A percentile compares a stretch with the other conserved stretches of the same genome.
These are phyloP conservation scores for Dryadomyces sulphureus DNA, from an alignment of 2,329 filamentous ascomycete species.

Conservation along the genomic window DNA sequence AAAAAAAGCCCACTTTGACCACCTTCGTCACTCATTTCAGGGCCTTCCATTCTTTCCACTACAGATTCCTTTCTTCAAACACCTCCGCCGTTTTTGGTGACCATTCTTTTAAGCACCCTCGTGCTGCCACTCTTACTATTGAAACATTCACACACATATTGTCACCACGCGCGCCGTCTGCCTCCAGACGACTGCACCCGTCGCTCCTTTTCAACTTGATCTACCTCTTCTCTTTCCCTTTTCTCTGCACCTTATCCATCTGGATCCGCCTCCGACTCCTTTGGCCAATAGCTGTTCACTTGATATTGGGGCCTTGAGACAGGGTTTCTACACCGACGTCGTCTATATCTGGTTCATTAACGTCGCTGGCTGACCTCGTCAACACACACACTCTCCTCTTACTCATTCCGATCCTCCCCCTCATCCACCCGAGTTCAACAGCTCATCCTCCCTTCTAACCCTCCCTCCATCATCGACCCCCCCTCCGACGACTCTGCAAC, in stretches of 20 bases:
- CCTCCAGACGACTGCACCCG: not conserved
- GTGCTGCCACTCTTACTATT: not conserved
- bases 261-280: not conserved
- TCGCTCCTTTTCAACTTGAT: not conserved
- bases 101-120: not conserved
- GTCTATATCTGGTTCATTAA: not conserved
- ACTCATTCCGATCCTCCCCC: not conserved
- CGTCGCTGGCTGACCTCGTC: not conserved
- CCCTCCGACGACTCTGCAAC: not conserved
- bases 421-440: not conserved
- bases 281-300: not conserved
- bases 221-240: not conserved
- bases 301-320: not conserved
- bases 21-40: constrained; percentile 38
- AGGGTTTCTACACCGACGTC: not conserved
- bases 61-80: constrained; percentile 14
- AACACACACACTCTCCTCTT: not conserved
- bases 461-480: not conserved
- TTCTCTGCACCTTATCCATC: not conserved
- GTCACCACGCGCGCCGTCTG: not conserved
- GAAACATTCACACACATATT: not conserved
- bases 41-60: constrained; percentile 28
- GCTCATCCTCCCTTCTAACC: too few relatives aligned
- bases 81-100: constrained; percentile 10
- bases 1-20: constrained; percentile 8